Evolutionary conservation across 345 rosid species (phyloP), one percentile per base, ranked within the genome.

Genomic region (Salix koriyanagi): DNA sequence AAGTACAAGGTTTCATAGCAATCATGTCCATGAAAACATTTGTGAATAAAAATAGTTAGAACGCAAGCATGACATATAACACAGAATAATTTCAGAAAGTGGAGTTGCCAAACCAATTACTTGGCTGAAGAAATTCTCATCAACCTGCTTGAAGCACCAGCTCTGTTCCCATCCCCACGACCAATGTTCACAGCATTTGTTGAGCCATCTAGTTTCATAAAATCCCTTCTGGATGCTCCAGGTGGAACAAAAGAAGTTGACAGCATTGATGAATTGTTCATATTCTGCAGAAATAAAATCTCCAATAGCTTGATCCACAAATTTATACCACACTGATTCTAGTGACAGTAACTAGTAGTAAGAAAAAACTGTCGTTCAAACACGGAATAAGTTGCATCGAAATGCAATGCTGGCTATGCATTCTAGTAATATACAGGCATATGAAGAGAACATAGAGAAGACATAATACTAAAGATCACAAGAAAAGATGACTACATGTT

Each of bases 91-190:
- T 26, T 62, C 66, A 15, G 36, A 19, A 73, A 37, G 36, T 69
- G 65, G 25, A 28, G 46, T 62, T 61, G n/a, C 67, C 46, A 26
- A 62, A 76, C 84, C 79, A 46, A 68, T 79, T 69, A 80, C 81
- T 79, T 81, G 1, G 83, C 72, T 54, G 83, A 85, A 76, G 88
- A 83, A 69, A 65, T 69, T 69, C 81, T 71, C 82, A 79, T 71
- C 86, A 84, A 81, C 75, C 83, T 73, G 72, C 88, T 79, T 56
- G 62, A 56, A 75, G 80, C 74, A 71, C 83, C 86, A 36, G 72
- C 75, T 30, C 64, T 79, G 56, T 81, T 81, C 79, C 80, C 83
- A 74, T 44, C 61, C 58, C 70, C 76, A 32, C 56, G 72, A 60
- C 73, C 76, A 56, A 60, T 62, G 36, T 70, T 79, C 25, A 80